Base-by-base conservation (phyloP, 805 yeast genomes). In the Metschnikowia cubensis region DNA sequence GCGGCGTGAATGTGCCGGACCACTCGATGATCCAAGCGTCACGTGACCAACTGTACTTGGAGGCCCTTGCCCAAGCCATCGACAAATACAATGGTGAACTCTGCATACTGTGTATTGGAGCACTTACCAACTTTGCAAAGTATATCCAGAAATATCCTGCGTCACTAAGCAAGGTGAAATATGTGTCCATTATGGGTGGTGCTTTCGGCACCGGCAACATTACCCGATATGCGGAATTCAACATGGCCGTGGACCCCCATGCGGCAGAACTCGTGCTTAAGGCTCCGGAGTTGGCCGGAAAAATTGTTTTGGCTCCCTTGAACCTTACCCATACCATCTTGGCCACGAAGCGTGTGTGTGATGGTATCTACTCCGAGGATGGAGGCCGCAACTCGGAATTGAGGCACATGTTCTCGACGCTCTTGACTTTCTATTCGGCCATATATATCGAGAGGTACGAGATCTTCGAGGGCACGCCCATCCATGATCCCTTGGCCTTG, bases 131-230 rank as follows among this genome's bases (percentile, higher is more conserved):
- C 59, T 63, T 87, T 14, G 84, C 90, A 0, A 62, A 73, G 2
- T 68, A 89, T 36, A 72, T 86, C 35, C 56, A 63, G 22, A 66
- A 66, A 39, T 76, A 78, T 57, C 95, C 96, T 0, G 78, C 80
- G 18, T 58, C 80, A 14, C 75, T 69, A 49, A 40, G 64, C 1
- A 71, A 76, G 46, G 71, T 89, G 47, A 75, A 74, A 47, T 75
- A 67, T 47, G 64, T 89, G 15, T 73, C 87, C 11, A 76, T 87
- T 18, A 88, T 89, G 95, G 96, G 96, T 13, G 96, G 95, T 2
- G 80, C 77, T 0, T 62, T 79, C 49, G 66, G 69, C 15, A 72
- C 78, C 6, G 82, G 84, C 1, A 82, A 82, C 57, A 59, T 68
- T 49, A 75, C 82, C 3, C 66, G 69, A 17, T 74, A 72, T 43